These are phyloP conservation scores for Vigna radiata DNA, from an alignment of 306 rosid genomes.

Conservation along the genomic window DNA sequence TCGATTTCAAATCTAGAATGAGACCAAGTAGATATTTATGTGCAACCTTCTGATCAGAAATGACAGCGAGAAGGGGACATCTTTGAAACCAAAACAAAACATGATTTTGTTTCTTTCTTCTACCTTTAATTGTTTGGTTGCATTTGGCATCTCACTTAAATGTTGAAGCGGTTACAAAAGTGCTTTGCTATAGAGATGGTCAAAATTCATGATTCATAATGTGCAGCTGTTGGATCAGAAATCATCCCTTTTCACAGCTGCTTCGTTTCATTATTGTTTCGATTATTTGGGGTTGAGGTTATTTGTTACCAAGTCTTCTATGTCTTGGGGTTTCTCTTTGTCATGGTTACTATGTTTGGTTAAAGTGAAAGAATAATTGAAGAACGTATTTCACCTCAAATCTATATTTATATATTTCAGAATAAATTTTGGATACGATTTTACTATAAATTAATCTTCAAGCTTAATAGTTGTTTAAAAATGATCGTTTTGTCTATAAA, in stretches of 20 bases:
- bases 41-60: background rate
- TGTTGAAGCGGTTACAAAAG: conserved; percentile 6
- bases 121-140: conserved; percentile 27
- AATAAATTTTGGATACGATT: too few relatives aligned
- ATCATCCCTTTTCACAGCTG: background rate
- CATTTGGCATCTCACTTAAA: conserved; percentile 25
- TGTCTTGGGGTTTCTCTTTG: too few relatives aligned
- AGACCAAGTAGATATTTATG: background rate
- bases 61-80: conserved; percentile 24
- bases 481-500: too few relatives aligned
- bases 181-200: background rate
- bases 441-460: too few relatives aligned
- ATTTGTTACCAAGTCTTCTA: too few relatives aligned
- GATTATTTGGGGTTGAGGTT: too few relatives aligned
- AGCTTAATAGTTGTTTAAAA: too few relatives aligned
- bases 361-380: too few relatives aligned
- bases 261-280: background rate
- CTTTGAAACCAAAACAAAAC: conserved; percentile 1
- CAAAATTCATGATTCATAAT: background rate
- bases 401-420: too few relatives aligned
- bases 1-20: background rate
- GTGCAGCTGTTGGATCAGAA: background rate
- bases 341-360: too few relatives aligned
- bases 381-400: too few relatives aligned
- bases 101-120: conserved; percentile 38